Evolutionary conservation across 169 alveolate genomes (phyloP).

Genomic region (Plasmodium blacklocki): DNA sequence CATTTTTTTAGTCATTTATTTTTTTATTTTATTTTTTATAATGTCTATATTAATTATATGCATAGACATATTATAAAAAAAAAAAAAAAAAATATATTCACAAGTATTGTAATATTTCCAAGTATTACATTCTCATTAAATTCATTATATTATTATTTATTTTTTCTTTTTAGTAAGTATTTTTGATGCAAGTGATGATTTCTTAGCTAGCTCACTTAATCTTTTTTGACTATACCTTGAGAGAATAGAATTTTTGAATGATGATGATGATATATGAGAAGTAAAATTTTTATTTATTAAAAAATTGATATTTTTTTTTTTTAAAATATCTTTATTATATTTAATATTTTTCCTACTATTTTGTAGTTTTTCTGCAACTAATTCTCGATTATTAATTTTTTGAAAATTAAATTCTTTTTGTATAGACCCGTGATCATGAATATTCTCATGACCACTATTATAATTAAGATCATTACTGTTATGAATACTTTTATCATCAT

Average conservation of each 20-base stretch:
- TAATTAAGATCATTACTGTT: neutral
- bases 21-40: no score
- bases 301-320: constrained; percentile 36
- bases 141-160: no score
- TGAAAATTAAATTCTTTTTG: constrained; percentile 78
- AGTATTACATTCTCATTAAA: no score
- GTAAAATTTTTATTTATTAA: constrained; percentile 39
- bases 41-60: no score
- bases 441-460: neutral
- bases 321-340: constrained; percentile 55
- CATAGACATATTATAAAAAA: no score
- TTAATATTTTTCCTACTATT: constrained; percentile 40
- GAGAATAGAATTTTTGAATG: constrained; percentile 41
- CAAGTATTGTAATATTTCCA: no score
- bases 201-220: constrained; percentile 33
- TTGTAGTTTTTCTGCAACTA: constrained; percentile 76
- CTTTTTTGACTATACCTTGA: constrained; percentile 57
- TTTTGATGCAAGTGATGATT: constrained; percentile 49
- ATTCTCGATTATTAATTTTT: constrained; percentile 78
- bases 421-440: neutral
- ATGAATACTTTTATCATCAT: neutral
- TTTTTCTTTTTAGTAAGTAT: constrained; percentile 19
- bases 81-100: no score
- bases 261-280: constrained; percentile 59
- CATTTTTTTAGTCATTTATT: no score